These are phyloP conservation scores for Obelidium mucronatum DNA, from an alignment of 192 early-diverging fungal species.

Conservation along the genomic window DNA sequence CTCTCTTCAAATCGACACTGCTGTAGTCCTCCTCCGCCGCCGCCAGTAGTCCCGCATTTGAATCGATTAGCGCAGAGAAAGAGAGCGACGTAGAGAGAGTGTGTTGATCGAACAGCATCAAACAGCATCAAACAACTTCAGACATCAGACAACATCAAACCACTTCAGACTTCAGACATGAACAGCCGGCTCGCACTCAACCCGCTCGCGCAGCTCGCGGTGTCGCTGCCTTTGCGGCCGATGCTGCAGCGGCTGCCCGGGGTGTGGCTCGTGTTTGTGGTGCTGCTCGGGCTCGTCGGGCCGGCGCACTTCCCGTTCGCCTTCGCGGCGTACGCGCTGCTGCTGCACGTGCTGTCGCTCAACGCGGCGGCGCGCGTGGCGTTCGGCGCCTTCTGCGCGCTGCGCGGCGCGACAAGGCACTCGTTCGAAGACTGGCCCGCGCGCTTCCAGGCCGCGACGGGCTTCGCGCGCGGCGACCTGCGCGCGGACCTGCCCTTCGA, in stretches of 20 bases:
- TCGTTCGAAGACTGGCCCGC: constrained; percentile 43
- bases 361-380: constrained; percentile 35
- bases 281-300: constrained; percentile 37
- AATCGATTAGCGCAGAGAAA: too few relatives aligned
- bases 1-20: too few relatives aligned
- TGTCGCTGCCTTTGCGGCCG: constrained; percentile 11
- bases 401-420: constrained; percentile 14
- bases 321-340: constrained; percentile 35
- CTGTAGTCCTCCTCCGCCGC: too few relatives aligned
- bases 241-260: constrained; percentile 50
- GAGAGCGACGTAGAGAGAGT: too few relatives aligned
- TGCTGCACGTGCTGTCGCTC: constrained; percentile 41
- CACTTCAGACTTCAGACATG: too few relatives aligned
- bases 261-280: constrained; percentile 28
- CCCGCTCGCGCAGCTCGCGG: not conserved
- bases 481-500: constrained; percentile 39
- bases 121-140: too few relatives aligned
- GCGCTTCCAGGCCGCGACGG: not conserved
- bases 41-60: too few relatives aligned
- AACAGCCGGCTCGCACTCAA: too few relatives aligned
- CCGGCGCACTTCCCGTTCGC: constrained; percentile 39
- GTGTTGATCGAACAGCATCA: too few relatives aligned
- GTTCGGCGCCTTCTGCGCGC: constrained; percentile 28
- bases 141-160: too few relatives aligned
- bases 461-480: not conserved